Evolutionary conservation across 164 flowering plant genomes (phyloP).

Genomic region (Magnolia changhungtana): DNA sequence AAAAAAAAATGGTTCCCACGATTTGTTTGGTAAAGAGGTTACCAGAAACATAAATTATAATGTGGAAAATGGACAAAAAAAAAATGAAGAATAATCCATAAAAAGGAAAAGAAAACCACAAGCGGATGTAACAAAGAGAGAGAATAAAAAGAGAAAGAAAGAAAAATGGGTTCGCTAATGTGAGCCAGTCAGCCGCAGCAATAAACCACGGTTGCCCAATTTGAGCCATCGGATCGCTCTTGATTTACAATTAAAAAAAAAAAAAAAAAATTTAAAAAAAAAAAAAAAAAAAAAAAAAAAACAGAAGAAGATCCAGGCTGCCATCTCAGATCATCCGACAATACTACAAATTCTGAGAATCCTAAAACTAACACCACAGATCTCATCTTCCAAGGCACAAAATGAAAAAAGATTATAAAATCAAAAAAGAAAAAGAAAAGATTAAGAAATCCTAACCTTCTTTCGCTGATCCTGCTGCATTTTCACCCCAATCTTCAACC

Average conservation of each 20-base stretch:
- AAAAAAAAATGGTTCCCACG: not conserved
- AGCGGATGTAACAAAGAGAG: not conserved
- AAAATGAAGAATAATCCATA: not conserved
- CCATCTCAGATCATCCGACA: not conserved
- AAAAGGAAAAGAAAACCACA: not conserved
- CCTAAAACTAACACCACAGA: not conserved
- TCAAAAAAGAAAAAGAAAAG: not conserved
- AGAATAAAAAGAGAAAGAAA: not conserved
- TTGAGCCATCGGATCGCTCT: no score
- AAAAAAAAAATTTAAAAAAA: no score
- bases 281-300: no score
- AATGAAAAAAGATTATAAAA: not conserved
- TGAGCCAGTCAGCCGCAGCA: not conserved
- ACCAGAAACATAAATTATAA: not conserved
- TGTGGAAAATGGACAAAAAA: not conserved
- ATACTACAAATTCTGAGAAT: not conserved
- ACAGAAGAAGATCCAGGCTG: no score
- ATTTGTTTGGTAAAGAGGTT: not conserved
- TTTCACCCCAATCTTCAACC: conserved; percentile 11
- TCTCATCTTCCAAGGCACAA: not conserved
- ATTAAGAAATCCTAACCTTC: conserved; percentile 42
- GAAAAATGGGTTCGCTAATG: not conserved
- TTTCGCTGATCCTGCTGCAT: conserved; percentile 85
- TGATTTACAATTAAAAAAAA: no score
- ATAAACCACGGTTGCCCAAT: no score